A percentile compares a stretch with the other conserved stretches of the same genome.
phyloP scores from a whole-genome alignment of 2,329 filamentous ascomycete genomes.

The Penicillium sp. region DNA sequence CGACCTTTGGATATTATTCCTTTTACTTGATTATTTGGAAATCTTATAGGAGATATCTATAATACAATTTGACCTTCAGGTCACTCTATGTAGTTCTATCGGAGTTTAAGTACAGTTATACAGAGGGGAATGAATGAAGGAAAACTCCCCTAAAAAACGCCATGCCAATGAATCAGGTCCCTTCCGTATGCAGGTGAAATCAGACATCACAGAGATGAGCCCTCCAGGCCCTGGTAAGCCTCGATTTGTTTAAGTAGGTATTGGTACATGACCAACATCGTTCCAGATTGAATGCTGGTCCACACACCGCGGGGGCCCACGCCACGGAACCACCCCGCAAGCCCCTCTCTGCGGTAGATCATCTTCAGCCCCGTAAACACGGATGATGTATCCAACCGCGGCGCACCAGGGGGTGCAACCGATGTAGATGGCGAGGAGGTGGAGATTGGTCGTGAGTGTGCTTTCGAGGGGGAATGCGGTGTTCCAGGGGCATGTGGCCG shows the following conservation, averaged over 20 bases:
- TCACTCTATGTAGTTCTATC: neutral
- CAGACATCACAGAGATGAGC: conserved; percentile 19
- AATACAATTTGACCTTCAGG: neutral
- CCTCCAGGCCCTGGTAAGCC: conserved; percentile 38
- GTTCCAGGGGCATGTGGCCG: conserved; percentile 25
- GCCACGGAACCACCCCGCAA: conserved; percentile 89
- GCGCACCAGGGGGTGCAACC: conserved; percentile 73
- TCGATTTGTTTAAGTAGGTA: conserved; percentile 78
- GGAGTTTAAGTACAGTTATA: neutral
- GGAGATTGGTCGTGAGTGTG: conserved; percentile 73
- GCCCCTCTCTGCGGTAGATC: conserved; percentile 86
- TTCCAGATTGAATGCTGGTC: conserved; percentile 96
- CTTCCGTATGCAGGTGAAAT: conserved; percentile 12
- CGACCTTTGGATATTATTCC: neutral
- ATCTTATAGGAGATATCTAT: neutral
- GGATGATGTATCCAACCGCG: conserved; percentile 83
- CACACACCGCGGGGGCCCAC: conserved; percentile 91
- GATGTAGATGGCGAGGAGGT: conserved; percentile 87
- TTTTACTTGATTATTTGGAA: neutral
- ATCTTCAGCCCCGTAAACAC: conserved; percentile 79
- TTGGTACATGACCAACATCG: conserved; percentile 96
- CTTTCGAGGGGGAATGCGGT: conserved; percentile 31
- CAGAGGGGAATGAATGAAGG: neutral
- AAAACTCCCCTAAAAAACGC: conserved; percentile 18
- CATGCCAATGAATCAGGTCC: conserved; percentile 16